Evolutionary conservation across 2,329 filamentous ascomycete genomes (phyloP), one percentile per base, ranked within the genome.

Genomic region (Fusarium cyanostomum): DNA sequence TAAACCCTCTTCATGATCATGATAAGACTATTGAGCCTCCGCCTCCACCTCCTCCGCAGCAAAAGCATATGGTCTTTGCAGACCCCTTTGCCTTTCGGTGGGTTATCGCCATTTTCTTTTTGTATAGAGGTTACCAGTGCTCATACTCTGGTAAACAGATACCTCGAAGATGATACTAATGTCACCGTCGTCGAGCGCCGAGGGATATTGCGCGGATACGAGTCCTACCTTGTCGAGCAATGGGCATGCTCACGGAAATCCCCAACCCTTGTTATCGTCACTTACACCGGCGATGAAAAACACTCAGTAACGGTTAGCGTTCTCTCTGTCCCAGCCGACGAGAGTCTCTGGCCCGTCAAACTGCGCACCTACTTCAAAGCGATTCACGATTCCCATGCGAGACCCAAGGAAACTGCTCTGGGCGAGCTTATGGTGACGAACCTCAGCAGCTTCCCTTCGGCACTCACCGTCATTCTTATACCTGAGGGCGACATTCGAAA

Each of bases 341-440:
- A 96, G 74, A 82, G 80, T 8, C 80, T 85, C 37, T 97, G 94
- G 94, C 94, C 93, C 4, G 84, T 87, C 2, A 85, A 90, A 59
- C 78, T 98, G 60, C 86, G 89, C 49, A 81, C 93, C 51, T 98
- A 97, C 76, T 95, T 97, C 80, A 89, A 90, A 64, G 92, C 92
- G 2, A 86, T 97, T 49, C 88, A 91, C 54, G 88, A 96, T 73
- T 94, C 90, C 69, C 92, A 97, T 81, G 92, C 94, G 1, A 85
- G 92, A 37, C 88, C 89, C 30, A 92, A 92, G 74, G 89, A 96
- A 49, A 97, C 94, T 0, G 82, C 86, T 2, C 79, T 96, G 12
- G 95, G 95, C 7, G 90, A 90, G 59, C 79, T 98, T 59, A 96
- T 97, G 91, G 89, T 97, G 56, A 98, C 95, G 6, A 97, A 97